Conservation (phyloP, 441 rosid genomes). For the Mallotus repandus region DNA sequence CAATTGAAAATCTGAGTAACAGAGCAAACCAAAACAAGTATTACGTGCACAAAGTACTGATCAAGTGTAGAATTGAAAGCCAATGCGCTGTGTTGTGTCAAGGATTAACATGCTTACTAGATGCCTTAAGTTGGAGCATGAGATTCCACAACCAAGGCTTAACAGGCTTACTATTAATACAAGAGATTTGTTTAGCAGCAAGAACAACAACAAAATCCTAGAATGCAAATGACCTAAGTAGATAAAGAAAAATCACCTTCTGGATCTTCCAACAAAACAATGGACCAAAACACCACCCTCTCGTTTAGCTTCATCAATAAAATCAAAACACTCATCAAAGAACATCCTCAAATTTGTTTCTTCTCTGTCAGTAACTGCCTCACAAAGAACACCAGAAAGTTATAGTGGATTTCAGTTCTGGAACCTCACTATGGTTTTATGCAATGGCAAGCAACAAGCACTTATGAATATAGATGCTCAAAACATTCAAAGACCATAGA, state of each 20-base stretch:
- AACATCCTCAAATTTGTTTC: conserved; percentile 55
- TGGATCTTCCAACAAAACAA: conserved; percentile 73
- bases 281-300: conserved; percentile 68
- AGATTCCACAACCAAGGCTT: no score
- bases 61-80: not conserved
- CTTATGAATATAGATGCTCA: not conserved
- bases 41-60: not conserved
- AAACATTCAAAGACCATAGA: not conserved
- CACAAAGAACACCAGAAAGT: conserved; percentile 17
- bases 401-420: not conserved
- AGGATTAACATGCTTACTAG: no score
- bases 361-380: conserved; percentile 53
- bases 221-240: conserved; percentile 1
- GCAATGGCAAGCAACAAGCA: not conserved
- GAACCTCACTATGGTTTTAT: not conserved
- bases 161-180: not conserved
- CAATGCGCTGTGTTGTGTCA: no score
- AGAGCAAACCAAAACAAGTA: not conserved
- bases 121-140: no score
- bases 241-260: conserved; percentile 50
- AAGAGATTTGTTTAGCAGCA: not conserved
- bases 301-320: conserved; percentile 68
- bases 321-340: conserved; percentile 66
- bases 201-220: not conserved
- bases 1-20: not conserved